Base-by-base conservation (phyloP, 495 filamentous ascomycete species). In the Pseudotulostoma volvatum region DNA sequence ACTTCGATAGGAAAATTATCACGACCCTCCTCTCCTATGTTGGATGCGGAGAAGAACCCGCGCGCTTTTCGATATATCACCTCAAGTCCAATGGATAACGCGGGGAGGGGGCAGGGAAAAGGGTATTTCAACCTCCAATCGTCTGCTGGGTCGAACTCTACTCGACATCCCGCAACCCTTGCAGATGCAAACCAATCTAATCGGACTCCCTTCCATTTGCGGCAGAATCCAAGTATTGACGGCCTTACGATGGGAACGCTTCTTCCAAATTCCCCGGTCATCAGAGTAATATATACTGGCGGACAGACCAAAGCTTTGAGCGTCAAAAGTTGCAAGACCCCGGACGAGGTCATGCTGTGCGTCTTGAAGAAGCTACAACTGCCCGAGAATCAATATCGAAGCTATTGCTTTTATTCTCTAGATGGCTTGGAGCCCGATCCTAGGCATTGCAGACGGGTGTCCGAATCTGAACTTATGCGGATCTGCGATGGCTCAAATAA, bases 231-330 rank as follows among this genome's bases (percentile, higher is more conserved):
- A 21, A 87, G 80, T 51, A 66, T 84, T 41, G 84, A 94, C 50
- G 78, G 75, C 37, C 72, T 84, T 31, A 74, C 83, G 21, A 85
- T 93, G 66, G 78, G 81, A 21, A 71, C 77, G 38, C 65, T 93
- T 38, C 86, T 84, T 17, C 64, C 69, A 30, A 79, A 83, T 50
- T 77, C 84, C 49, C 76, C 82, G 31, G 73, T 92, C 36, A 90
- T 95, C 42, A 73, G 84, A 31, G 81, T 96, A 28, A 94, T 96
- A 48, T 93, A 87, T 43, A 82, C 77, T 18, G 84, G 79, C 32
- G 81, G 84, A n/a, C 76, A 81, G 40, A 93, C 85, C 20, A 86
- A 87, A 54, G 85, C 93, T 4, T 71, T 96, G 39, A 82, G 85
- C 52, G 79, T 96, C 36, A 78, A 81, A 38, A 81, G 78, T 44